phyloP scores from a whole-genome alignment of 305 asterid species.

The Salvia sclarea region DNA sequence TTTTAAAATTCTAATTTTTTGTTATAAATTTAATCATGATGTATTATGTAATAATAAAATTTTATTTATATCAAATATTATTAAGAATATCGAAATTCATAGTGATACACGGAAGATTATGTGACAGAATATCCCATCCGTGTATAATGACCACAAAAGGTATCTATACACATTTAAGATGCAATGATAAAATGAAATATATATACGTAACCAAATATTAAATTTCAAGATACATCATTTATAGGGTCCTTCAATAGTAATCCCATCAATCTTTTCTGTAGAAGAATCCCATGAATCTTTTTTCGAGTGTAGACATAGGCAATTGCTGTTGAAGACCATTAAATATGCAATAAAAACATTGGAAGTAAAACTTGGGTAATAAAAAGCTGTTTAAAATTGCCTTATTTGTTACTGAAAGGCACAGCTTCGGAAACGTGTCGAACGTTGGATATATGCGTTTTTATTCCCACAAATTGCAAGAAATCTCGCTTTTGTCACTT shows the following conservation, averaged over 20 bases:
- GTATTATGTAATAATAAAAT: too few species aligned
- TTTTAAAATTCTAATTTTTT: too few species aligned
- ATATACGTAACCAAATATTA: too few species aligned
- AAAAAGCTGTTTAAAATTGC: slow-evolving; percentile 19
- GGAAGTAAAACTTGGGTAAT: background rate
- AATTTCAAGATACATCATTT: background rate
- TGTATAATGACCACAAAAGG: too few species aligned
- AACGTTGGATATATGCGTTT: slow-evolving; percentile 31
- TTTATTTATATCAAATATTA: too few species aligned
- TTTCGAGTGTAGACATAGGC: background rate
- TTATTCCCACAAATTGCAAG: slow-evolving; percentile 1
- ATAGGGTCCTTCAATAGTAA: too few species aligned
- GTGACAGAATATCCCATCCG: too few species aligned
- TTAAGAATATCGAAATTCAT: too few species aligned
- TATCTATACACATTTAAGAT: background rate
- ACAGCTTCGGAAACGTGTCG: slow-evolving; percentile 39
- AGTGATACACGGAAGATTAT: too few species aligned
- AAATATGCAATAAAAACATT: slow-evolving; percentile 10
- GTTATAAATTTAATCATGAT: too few species aligned
- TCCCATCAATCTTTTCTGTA: too few species aligned
- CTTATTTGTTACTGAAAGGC: slow-evolving; percentile 47
- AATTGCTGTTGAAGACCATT: background rate
- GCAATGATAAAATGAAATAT: background rate
- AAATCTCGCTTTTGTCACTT: slow-evolving; percentile 40
- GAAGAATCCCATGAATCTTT: background rate